phyloP scores from a whole-genome alignment of 148 eudicot genomes.

The Vaccinium darrowii region DNA sequence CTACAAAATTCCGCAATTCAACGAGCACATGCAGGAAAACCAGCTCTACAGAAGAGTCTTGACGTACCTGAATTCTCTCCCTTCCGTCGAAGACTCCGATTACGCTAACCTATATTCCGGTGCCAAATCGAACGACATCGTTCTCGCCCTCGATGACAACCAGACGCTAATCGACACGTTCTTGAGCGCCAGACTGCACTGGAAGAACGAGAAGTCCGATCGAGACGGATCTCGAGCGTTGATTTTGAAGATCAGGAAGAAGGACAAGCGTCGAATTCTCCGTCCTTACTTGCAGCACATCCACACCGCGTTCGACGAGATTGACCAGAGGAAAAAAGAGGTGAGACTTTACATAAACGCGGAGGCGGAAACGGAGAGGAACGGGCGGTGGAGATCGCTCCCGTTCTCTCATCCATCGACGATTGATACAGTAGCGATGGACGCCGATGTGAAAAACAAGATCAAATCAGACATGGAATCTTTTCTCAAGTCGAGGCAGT shows the following conservation, averaged over 20 bases:
- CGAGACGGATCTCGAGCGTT: constrained; percentile 23
- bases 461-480: constrained; percentile 59
- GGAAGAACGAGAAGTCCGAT: constrained; percentile 35
- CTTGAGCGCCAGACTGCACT: constrained; percentile 39
- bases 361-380: constrained; percentile 18
- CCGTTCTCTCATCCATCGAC: constrained; percentile 65
- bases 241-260: constrained; percentile 44
- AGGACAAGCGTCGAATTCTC: constrained; percentile 53
- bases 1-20: constrained; percentile 57
- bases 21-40: constrained; percentile 54
- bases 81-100: constrained; percentile 54
- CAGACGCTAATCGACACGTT: constrained; percentile 40
- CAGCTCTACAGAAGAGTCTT: constrained; percentile 39
- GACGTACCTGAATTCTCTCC: constrained; percentile 49
- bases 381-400: constrained; percentile 51
- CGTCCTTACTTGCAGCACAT: constrained; percentile 60
- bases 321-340: constrained; percentile 51
- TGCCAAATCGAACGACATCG: constrained; percentile 48
- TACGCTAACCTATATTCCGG: constrained; percentile 51
- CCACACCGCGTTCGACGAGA: constrained; percentile 50
- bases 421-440: constrained; percentile 52
- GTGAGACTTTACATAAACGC: constrained; percentile 42
- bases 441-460: constrained; percentile 48
- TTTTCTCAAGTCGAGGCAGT: constrained; percentile 59
- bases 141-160: constrained; percentile 40